Evolutionary conservation across 2,329 filamentous ascomycete species (phyloP).

Genomic region (Cladophialophora exuberans): DNA sequence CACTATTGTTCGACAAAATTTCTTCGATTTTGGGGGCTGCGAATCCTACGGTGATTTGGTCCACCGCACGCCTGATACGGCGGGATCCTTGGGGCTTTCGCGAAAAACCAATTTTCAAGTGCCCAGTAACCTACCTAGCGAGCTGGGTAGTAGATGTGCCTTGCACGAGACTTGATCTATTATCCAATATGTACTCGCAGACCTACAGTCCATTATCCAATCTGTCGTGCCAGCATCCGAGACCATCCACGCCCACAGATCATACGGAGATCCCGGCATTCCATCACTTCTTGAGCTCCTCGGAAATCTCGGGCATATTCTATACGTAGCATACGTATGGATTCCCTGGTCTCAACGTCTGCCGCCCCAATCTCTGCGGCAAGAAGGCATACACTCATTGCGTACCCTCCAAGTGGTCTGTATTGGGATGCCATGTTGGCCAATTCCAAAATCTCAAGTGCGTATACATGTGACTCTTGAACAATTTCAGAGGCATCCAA

Average conservation of each 20-base stretch:
- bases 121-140: too few relatives aligned
- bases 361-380: constrained; percentile 7
- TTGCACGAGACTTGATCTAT: too few relatives aligned
- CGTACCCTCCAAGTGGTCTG: constrained; percentile 9
- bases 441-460: constrained; percentile 5
- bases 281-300: background rate
- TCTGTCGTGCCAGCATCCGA: background rate
- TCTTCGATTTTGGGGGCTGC: too few relatives aligned
- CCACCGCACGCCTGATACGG: too few relatives aligned
- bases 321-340: background rate
- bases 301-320: constrained; percentile 12
- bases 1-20: too few relatives aligned
- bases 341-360: background rate
- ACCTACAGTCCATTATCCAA: too few relatives aligned
- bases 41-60: too few relatives aligned
- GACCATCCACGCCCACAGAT: constrained; percentile 13
- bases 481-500: constrained; percentile 4
- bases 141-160: too few relatives aligned
- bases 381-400: constrained; percentile 7
- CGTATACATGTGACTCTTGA: constrained; percentile 8
- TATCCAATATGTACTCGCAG: too few relatives aligned
- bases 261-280: background rate
- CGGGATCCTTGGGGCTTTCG: too few relatives aligned
- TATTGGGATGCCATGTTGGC: constrained; percentile 1
- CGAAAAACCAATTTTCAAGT: too few relatives aligned